Conservation (phyloP, 805 yeast species). For the Sugiyamaella mastotermitis region DNA sequence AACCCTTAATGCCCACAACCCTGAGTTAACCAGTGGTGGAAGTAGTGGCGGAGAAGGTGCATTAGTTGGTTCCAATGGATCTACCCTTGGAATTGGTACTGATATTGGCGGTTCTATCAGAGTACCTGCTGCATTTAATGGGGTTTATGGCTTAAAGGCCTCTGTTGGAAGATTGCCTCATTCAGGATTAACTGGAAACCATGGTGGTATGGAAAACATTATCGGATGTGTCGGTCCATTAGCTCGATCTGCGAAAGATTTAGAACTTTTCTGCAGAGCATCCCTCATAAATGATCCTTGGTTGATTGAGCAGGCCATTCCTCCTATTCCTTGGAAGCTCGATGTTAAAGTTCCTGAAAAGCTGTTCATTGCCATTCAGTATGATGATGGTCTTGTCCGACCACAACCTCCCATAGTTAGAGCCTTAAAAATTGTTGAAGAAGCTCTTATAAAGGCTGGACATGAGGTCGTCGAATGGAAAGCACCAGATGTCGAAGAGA, state of each 20-base stretch:
- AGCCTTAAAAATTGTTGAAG: slow-evolving; percentile 35
- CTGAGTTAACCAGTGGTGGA: slow-evolving; percentile 22
- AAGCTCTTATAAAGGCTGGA: slow-evolving; percentile 39
- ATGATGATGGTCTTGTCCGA: slow-evolving; percentile 42
- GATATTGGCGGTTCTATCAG: slow-evolving; percentile 54
- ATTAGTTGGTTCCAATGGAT: slow-evolving; percentile 37
- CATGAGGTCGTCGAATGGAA: slow-evolving; percentile 39
- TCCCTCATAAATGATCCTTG: slow-evolving; percentile 48
- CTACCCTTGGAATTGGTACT: slow-evolving; percentile 46
- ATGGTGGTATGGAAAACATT: slow-evolving; percentile 44
- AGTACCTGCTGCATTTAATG: slow-evolving; percentile 40
- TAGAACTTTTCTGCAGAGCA: slow-evolving; percentile 43
- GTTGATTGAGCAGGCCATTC: slow-evolving; percentile 43
- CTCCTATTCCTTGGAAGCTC: slow-evolving; percentile 45
- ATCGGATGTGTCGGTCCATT: slow-evolving; percentile 40
- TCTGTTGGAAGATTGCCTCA: slow-evolving; percentile 38
- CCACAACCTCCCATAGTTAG: slow-evolving; percentile 46
- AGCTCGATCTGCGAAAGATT: slow-evolving; percentile 43
- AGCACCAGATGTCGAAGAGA: slow-evolving; percentile 37
- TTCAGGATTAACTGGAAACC: slow-evolving; percentile 33
- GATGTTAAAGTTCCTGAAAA: slow-evolving; percentile 33
- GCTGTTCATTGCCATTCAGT: slow-evolving; percentile 43
- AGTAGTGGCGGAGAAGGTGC: slow-evolving; percentile 52
- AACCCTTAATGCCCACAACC: slow-evolving; percentile 40
- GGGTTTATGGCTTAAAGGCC: slow-evolving; percentile 45